Percentiles rank a stretch among this genome's conserved stretches.
These are phyloP conservation scores for Panaeolus cyanescens DNA, from an alignment of 768 basidiomycete species.

Conservation along the genomic window DNA sequence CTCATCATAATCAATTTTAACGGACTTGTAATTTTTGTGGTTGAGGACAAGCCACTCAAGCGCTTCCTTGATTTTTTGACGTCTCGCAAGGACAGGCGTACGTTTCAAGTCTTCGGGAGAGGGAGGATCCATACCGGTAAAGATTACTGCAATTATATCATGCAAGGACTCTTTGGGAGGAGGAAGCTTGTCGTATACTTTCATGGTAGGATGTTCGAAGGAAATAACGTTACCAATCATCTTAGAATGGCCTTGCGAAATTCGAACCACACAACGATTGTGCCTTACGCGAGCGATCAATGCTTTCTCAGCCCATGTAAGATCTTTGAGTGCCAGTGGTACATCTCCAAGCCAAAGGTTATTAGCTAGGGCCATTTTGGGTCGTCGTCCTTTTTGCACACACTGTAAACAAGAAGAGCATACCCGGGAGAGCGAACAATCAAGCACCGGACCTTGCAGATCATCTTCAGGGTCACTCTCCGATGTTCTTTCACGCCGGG, in stretches of 20 bases:
- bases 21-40: conserved; percentile 31
- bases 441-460: conserved; percentile 13
- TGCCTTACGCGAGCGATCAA: conserved; percentile 26
- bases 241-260: conserved; percentile 20
- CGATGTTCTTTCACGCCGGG: conserved; percentile 3
- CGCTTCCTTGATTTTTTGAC: conserved; percentile 22
- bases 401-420: conserved; percentile 7
- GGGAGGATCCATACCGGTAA: conserved; percentile 9
- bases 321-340: conserved; percentile 19
- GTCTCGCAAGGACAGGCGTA: conserved; percentile 27
- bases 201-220: too few relatives aligned
- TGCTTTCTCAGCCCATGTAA: conserved; percentile 27
- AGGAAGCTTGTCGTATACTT: conserved; percentile 22
- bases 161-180: conserved; percentile 19
- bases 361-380: conserved; percentile 25
- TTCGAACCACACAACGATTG: conserved; percentile 25
- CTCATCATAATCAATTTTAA: conserved; percentile 28
- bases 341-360: conserved; percentile 34
- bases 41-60: conserved; percentile 38
- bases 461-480: not conserved
- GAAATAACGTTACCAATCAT: too few relatives aligned
- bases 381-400: conserved; percentile 6
- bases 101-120: conserved; percentile 17
- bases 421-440: conserved; percentile 5
- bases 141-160: conserved; percentile 19